Conservation (phyloP, 2,329 filamentous ascomycete genomes). For the Aspergillus persii region DNA sequence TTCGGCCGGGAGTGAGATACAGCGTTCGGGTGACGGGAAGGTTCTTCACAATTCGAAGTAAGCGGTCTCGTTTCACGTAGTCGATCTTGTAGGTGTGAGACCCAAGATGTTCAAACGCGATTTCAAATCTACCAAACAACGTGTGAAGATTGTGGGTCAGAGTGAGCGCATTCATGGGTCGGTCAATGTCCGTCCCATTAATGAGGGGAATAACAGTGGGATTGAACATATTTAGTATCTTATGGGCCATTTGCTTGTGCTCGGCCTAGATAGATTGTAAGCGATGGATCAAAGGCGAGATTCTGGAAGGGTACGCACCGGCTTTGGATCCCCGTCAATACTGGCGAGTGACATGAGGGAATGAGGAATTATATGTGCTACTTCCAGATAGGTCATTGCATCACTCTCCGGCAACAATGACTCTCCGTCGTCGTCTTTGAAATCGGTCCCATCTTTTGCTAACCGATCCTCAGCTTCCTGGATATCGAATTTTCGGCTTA, state of each 20-base stretch:
- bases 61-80: neutral
- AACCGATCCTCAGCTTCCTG: conserved; percentile 10
- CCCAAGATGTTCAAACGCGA: conserved; percentile 28
- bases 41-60: neutral
- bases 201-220: conserved; percentile 35
- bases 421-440: conserved; percentile 17
- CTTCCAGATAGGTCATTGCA: neutral
- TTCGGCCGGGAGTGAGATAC: neutral
- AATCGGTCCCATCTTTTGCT: conserved; percentile 3
- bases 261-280: conserved; percentile 11
- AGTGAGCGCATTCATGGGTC: conserved; percentile 41
- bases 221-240: conserved; percentile 47
- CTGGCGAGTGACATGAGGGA: neutral
- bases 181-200: conserved; percentile 40
- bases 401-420: neutral
- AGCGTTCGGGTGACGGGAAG: neutral
- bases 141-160: conserved; percentile 27
- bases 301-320: conserved; percentile 7
- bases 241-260: conserved; percentile 33
- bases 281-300: neutral
- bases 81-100: conserved; percentile 28
- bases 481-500: conserved; percentile 8
- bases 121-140: conserved; percentile 31
- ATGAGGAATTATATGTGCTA: conserved; percentile 9
- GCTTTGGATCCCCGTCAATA: conserved; percentile 7